A percentile compares a stretch with the other conserved stretches of the same genome.
Evolutionary conservation across 768 basidiomycete species (phyloP).

Genomic region (Boletus huronensis): DNA sequence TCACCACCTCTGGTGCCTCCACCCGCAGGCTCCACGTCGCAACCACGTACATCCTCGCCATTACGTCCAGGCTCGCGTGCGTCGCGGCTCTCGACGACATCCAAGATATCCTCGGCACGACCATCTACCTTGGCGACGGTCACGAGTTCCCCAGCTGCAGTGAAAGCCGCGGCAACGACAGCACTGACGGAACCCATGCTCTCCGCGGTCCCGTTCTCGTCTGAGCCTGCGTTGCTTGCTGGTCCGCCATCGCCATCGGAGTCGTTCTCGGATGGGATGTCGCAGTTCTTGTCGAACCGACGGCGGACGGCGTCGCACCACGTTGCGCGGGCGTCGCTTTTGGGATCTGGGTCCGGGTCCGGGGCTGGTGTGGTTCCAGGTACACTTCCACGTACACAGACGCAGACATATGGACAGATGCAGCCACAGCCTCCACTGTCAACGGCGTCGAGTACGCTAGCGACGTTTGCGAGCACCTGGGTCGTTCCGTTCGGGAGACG

Average conservation of each 20-base stretch:
- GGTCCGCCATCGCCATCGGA: slow-evolving; percentile 59
- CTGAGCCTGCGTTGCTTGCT: slow-evolving; percentile 26
- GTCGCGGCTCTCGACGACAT: slow-evolving; percentile 65
- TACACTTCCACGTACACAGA: slow-evolving; percentile 2
- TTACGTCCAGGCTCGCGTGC: slow-evolving; percentile 71
- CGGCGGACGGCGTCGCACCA: slow-evolving; percentile 62
- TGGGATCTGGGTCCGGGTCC: slow-evolving; percentile 26
- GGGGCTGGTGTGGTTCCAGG: neutral
- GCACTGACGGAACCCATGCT: slow-evolving; percentile 57
- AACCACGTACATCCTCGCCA: slow-evolving; percentile 45
- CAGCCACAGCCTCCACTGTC: slow-evolving; percentile 23
- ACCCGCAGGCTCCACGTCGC: slow-evolving; percentile 34
- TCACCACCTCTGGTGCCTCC: slow-evolving; percentile 15
- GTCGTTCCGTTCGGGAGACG: slow-evolving; percentile 61
- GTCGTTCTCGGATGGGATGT: slow-evolving; percentile 60
- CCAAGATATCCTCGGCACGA: slow-evolving; percentile 62
- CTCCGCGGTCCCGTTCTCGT: slow-evolving; percentile 41
- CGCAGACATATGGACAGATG: neutral
- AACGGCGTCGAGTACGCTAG: slow-evolving; percentile 51
- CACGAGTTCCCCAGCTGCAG: slow-evolving; percentile 37
- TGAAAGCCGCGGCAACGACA: slow-evolving; percentile 66
- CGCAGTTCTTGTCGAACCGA: slow-evolving; percentile 42
- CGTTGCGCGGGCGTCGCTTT: slow-evolving; percentile 47
- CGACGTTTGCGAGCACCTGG: slow-evolving; percentile 61
- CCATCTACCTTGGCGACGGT: slow-evolving; percentile 56